Evolutionary conservation across 257 asterid genomes (phyloP).

Genomic region (Solanum chmielewskii): DNA sequence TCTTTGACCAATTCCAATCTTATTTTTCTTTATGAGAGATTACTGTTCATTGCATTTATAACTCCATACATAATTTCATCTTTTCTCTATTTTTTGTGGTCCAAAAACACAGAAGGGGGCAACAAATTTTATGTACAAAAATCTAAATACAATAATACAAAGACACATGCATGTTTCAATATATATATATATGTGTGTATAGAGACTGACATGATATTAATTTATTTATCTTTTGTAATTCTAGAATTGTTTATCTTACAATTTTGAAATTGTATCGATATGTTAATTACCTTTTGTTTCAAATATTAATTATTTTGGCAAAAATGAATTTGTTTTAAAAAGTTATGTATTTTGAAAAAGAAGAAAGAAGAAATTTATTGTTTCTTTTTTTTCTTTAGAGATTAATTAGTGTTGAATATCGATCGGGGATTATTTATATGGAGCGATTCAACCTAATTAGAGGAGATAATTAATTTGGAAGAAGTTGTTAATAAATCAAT

Average conservation of each 20-base stretch:
- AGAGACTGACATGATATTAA: background rate
- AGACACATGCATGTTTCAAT: background rate
- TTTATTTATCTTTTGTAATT: background rate
- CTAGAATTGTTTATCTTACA: background rate
- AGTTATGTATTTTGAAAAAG: background rate
- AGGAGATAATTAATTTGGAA: background rate
- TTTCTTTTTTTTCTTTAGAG: background rate
- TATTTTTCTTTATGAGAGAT: conserved; percentile 11
- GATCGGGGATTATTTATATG: background rate
- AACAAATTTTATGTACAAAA: background rate
- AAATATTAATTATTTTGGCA: background rate
- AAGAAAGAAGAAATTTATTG: background rate
- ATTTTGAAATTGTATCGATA: background rate
- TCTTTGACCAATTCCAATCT: conserved; percentile 39
- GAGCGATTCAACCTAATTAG: background rate
- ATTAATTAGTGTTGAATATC: background rate
- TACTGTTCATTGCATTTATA: conserved; percentile 12
- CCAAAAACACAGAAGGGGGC: background rate
- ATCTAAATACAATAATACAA: background rate
- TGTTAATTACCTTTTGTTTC: background rate
- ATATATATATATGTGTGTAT: no score
- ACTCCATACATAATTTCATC: background rate
- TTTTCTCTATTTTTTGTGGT: background rate
- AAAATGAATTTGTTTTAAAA: background rate
- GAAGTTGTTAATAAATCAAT: background rate